Evolutionary conservation across 306 rosid genomes (phyloP), one percentile per base, ranked within the genome.

Genomic region (Medicago ruthenica): DNA sequence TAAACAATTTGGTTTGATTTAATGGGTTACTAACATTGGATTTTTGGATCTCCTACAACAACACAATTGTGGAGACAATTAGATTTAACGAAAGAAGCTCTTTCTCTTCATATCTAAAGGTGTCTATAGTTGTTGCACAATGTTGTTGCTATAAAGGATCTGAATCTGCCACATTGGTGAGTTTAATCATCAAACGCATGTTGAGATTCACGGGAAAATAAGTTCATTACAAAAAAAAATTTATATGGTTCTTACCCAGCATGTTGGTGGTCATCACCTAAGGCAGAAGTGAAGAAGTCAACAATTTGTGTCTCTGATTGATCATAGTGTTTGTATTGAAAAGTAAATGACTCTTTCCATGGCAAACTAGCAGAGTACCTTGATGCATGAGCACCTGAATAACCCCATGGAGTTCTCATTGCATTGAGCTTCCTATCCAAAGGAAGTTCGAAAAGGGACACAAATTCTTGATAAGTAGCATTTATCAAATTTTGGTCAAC

Each of bases 281-380:
- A 68, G 11, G 59, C 68, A 6, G 88, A 76, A 17, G 54, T 83
- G 67, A 87, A 81, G 79, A 78, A 81, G 61, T 87, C 79, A 83
- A 83, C 82, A 58, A 85, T 80, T 0, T 70, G 55, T 2, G 68
- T 22, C 0, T 58, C 9, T 5, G 81, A 72, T 31, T 58, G 14
- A 9, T 70, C 21, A 3, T 15, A 1, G 8, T 47, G 68, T 8
- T 71, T 45, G 70, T 81, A 82, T 5, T 22, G 58, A 36, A 82
- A 83, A 57, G 91, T 74, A 31, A 85, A 79, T 0, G 87, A 70
- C 80, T 91, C 93, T 62, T 88, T 91, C 96, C 93, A 91, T 10
- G 96, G 96, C 84, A 91, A 60, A 68, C 74, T 84, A 0, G 90
- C 45, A 0, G 86, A 50, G 15, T 14, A 91, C 2, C 91, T 82